A percentile compares a stretch with the other conserved stretches of the same genome.
Evolutionary conservation across 371 early-diverging fungal species (phyloP).

Genomic region (Circinella minor): DNA sequence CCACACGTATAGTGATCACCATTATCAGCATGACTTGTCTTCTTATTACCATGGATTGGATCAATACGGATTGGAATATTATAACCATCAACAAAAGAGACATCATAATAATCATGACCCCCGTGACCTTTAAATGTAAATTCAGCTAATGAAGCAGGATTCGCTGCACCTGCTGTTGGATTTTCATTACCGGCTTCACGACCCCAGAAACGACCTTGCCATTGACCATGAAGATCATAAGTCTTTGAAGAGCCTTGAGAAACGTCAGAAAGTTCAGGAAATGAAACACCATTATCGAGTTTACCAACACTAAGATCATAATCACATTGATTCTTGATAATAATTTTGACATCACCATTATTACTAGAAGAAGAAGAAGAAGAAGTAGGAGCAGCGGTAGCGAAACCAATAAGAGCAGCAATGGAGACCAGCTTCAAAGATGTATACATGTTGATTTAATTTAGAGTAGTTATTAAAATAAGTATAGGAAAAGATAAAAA

Average conservation of each 20-base stretch:
- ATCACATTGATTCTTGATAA: constrained; percentile 23
- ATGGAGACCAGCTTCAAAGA: constrained; percentile 15
- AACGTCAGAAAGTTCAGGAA: not conserved
- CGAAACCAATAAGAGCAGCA: constrained; percentile 14
- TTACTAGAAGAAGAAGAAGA: constrained; percentile 25
- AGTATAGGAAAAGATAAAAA: too few relatives aligned
- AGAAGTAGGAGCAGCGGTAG: constrained; percentile 14
- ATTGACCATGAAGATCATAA: constrained; percentile 22
- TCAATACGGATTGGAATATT: constrained; percentile 38
- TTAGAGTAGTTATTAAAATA: too few relatives aligned
- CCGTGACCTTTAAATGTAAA: constrained; percentile 32
- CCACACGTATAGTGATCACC: constrained; percentile 28
- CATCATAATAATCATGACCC: constrained; percentile 47
- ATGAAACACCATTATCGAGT: constrained; percentile 20
- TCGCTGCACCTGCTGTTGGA: constrained; percentile 20
- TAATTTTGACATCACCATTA: constrained; percentile 18
- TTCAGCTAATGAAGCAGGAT: constrained; percentile 48
- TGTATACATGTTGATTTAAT: not conserved
- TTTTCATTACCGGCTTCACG: constrained; percentile 29
- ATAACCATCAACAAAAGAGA: constrained; percentile 51
- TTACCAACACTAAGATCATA: constrained; percentile 20
- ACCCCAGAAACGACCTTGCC: constrained; percentile 47
- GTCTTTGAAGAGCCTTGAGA: constrained; percentile 11
- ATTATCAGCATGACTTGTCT: constrained; percentile 15
- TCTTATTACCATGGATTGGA: constrained; percentile 19